Evolutionary conservation across 208 protist species (phyloP).

Genomic region (Crithidia brevicula): DNA sequence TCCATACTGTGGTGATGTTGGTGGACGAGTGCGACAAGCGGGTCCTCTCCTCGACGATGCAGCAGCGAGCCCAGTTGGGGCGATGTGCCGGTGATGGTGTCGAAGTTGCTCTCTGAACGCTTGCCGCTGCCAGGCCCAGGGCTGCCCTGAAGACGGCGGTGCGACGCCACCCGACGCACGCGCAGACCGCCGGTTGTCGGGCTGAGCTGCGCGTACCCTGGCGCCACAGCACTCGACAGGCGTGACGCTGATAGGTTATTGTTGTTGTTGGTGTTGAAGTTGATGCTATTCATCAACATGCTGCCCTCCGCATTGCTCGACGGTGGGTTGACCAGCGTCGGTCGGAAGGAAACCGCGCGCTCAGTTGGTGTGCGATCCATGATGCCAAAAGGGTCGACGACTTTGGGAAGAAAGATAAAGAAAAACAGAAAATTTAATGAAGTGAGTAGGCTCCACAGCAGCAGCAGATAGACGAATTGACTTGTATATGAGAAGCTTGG

Average conservation of each 20-base stretch:
- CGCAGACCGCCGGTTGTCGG: constrained; percentile 31
- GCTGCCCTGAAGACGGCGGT: constrained; percentile 4
- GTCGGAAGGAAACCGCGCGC: constrained; percentile 8
- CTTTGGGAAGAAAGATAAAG: too few species aligned
- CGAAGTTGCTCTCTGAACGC: constrained; percentile 8
- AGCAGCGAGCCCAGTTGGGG: constrained; percentile 6
- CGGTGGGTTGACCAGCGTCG: not conserved
- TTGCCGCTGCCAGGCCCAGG: constrained; percentile 1
- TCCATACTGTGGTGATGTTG: constrained; percentile 21
- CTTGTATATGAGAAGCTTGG: too few species aligned
- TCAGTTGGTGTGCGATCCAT: constrained; percentile 9
- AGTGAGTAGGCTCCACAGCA: too few species aligned
- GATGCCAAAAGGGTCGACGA: not conserved
- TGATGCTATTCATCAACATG: not conserved
- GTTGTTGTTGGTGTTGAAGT: not conserved
- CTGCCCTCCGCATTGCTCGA: not conserved
- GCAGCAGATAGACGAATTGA: too few species aligned
- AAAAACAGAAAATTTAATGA: too few species aligned
- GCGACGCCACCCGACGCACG: constrained; percentile 29
- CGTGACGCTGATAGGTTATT: not conserved
- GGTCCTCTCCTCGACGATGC: constrained; percentile 13
- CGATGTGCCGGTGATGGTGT: constrained; percentile 4
- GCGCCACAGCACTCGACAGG: not conserved
- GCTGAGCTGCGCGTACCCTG: constrained; percentile 10
- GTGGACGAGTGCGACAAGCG: constrained; percentile 16